phyloP scores from a whole-genome alignment of 495 filamentous ascomycete genomes.

The Daldinia caldariorum region DNA sequence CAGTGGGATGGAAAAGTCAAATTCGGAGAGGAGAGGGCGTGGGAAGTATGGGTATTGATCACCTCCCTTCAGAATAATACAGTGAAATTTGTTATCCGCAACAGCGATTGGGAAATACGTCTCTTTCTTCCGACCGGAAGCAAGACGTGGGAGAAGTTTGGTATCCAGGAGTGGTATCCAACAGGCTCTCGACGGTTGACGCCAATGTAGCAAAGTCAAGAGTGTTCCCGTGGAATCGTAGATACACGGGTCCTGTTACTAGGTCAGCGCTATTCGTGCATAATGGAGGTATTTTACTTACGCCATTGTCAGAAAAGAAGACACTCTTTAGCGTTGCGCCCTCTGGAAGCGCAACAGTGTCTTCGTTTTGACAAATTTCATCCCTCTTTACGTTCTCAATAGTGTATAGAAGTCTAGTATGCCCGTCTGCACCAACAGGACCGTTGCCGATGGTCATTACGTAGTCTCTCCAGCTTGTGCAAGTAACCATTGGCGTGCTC shows the following conservation, averaged over 20 bases:
- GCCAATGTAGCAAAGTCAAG: constrained; percentile 90
- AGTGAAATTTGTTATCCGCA: constrained; percentile 91
- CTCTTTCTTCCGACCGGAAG: constrained; percentile 84
- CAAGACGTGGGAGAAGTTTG: constrained; percentile 78
- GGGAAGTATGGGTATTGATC: constrained; percentile 96
- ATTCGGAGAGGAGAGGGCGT: constrained; percentile 88
- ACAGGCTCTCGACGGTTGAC: constrained; percentile 79
- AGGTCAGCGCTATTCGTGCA: constrained; percentile 36
- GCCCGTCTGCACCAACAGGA: constrained; percentile 79
- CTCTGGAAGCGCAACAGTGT: constrained; percentile 83
- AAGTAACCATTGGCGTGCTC: constrained; percentile 86
- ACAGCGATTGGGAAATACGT: constrained; percentile 96
- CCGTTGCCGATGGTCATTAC: constrained; percentile 94
- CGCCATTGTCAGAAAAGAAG: constrained; percentile 90
- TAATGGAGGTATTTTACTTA: constrained; percentile 52
- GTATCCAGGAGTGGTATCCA: constrained; percentile 96
- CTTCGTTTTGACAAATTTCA: constrained; percentile 90
- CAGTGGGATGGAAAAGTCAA: constrained; percentile 88
- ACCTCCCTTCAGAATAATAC: constrained; percentile 96
- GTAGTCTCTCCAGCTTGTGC: constrained; percentile 92
- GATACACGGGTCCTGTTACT: constrained; percentile 81
- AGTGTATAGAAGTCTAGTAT: constrained; percentile 78
- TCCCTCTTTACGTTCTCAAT: constrained; percentile 94
- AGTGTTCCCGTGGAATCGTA: constrained; percentile 92
- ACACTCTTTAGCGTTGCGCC: constrained; percentile 77